These are phyloP conservation scores for Venturia carpophila DNA, from an alignment of 2,329 filamentous ascomycete species.

Conservation along the genomic window DNA sequence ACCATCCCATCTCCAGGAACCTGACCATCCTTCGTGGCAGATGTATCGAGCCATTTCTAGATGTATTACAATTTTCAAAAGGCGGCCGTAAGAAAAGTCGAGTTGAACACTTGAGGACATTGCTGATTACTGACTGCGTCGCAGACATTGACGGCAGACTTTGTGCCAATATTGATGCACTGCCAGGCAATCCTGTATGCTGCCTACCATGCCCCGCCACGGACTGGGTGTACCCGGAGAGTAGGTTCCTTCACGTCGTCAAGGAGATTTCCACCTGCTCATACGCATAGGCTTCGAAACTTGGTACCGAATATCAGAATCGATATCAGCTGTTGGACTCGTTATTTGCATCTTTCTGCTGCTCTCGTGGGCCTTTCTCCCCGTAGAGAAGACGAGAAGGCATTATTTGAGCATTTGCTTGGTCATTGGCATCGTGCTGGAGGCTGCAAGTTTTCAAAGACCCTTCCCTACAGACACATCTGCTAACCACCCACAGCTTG, in stretches of 20 bases:
- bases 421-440: constrained; percentile 63
- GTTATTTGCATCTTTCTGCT: constrained; percentile 68
- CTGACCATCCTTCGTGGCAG: constrained; percentile 34
- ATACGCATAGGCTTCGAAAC: constrained; percentile 40
- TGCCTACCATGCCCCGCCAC: constrained; percentile 87
- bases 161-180: constrained; percentile 41
- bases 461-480: not conserved
- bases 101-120: constrained; percentile 12
- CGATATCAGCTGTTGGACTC: constrained; percentile 69
- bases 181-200: constrained; percentile 52
- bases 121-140: constrained; percentile 27
- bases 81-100: constrained; percentile 45
- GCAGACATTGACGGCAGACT: constrained; percentile 50
- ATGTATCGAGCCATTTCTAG: constrained; percentile 64
- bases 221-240: constrained; percentile 61
- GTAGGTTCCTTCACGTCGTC: constrained; percentile 30
- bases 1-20: constrained; percentile 11
- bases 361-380: constrained; percentile 69
- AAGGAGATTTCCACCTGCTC: constrained; percentile 15
- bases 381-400: constrained; percentile 79
- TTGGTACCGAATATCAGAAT: constrained; percentile 64
- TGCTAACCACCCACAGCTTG: constrained; percentile 50
- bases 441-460: constrained; percentile 57
- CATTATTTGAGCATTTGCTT: constrained; percentile 92
- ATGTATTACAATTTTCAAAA: constrained; percentile 51